Conservation (phyloP, 2,329 filamentous ascomycete genomes). For the Colletotrichum truncatum region DNA sequence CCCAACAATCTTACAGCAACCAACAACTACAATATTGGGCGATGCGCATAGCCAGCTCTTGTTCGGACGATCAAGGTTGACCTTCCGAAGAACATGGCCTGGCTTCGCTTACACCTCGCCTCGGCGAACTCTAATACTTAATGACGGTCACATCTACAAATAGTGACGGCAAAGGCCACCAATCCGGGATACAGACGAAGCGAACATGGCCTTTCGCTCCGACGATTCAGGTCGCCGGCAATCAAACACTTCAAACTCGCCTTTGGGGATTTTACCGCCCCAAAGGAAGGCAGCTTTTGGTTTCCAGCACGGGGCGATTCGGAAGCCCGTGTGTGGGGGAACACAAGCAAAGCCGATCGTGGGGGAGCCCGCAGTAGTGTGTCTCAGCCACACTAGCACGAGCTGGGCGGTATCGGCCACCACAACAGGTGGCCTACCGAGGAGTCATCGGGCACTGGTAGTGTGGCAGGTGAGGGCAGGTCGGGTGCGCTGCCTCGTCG, state of each 20-base stretch:
- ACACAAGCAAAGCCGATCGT: conserved; percentile 23
- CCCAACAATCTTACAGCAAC: background rate
- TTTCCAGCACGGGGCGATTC: conserved; percentile 1
- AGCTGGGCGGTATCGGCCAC: conserved; percentile 23
- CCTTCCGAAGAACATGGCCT: background rate
- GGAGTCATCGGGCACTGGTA: conserved; percentile 18
- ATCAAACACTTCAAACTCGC: conserved; percentile 9
- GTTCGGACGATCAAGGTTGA: conserved; percentile 17
- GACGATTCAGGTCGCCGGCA: conserved; percentile 11
- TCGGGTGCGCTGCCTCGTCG: conserved; percentile 19
- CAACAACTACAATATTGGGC: background rate
- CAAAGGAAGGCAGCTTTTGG: too few relatives aligned
- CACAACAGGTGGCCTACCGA: background rate
- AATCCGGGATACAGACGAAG: background rate
- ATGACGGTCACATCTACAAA: conserved; percentile 1
- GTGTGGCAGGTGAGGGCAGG: conserved; percentile 29
- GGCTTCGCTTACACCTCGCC: conserved; percentile 1
- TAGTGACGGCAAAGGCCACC: conserved; percentile 6
- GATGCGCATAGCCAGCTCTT: background rate
- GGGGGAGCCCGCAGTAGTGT: conserved; percentile 15
- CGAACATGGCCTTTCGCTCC: background rate
- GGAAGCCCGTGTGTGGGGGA: conserved; percentile 21
- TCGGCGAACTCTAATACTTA: conserved; percentile 24
- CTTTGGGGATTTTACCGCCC: too few relatives aligned
- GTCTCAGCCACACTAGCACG: conserved; percentile 30